Evolutionary conservation across 495 filamentous ascomycete genomes (phyloP).

Genomic region (Evansstolkia leycettana): DNA sequence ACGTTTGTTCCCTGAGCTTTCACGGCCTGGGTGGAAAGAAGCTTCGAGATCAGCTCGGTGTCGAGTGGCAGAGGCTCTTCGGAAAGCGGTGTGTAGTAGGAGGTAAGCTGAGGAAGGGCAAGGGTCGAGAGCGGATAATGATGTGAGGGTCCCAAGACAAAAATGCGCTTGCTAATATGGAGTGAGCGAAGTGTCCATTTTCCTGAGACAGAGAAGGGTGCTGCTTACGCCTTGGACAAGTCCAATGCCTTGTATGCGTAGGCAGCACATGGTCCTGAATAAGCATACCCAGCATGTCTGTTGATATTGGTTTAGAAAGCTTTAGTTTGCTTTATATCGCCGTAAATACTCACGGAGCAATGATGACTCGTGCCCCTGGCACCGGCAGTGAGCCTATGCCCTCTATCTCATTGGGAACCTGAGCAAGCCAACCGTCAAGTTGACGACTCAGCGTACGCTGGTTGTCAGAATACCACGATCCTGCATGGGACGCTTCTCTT

Average conservation of each 20-base stretch:
- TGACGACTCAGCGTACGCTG: constrained; percentile 46
- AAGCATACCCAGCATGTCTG: constrained; percentile 93
- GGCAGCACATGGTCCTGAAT: constrained; percentile 86
- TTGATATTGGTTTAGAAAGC: constrained; percentile 1
- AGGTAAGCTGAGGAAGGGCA: constrained; percentile 60
- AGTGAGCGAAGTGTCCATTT: background rate
- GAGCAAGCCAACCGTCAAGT: constrained; percentile 67
- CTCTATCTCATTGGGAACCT: constrained; percentile 54
- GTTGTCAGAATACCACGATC: constrained; percentile 75
- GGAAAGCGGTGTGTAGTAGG: constrained; percentile 80
- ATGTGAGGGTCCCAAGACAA: constrained; percentile 90
- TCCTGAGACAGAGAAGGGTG: background rate
- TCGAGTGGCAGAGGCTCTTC: constrained; percentile 64
- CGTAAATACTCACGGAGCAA: constrained; percentile 69
- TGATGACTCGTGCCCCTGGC: constrained; percentile 72
- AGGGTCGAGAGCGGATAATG: constrained; percentile 68
- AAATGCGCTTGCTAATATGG: constrained; percentile 63
- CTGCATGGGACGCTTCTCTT: constrained; percentile 57
- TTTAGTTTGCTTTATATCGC: background rate
- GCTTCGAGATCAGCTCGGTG: constrained; percentile 45
- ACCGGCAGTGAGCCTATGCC: constrained; percentile 51
- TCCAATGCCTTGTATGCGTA: constrained; percentile 92
- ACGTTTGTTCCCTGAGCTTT: constrained; percentile 24
- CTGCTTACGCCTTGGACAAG: constrained; percentile 57
- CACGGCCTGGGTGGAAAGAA: constrained; percentile 38